Evolutionary conservation across 169 alveolate genomes (phyloP).

Genomic region (Cyclospora cayetanensis): DNA sequence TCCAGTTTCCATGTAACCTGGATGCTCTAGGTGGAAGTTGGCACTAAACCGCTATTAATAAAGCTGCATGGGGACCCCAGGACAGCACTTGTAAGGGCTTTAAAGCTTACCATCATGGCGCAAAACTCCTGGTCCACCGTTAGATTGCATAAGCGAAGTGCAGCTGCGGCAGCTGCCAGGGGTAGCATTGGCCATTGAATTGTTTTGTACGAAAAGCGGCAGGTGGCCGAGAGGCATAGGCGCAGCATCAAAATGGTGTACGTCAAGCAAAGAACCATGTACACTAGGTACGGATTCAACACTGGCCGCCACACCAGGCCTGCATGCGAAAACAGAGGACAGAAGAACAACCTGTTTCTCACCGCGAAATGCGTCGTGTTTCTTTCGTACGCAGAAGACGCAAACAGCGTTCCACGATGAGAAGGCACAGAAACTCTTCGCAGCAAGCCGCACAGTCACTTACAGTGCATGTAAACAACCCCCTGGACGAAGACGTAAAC

Average conservation of each 20-base stretch:
- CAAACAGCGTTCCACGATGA: background rate
- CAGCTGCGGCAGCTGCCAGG: slow-evolving; percentile 53
- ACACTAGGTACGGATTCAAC: slow-evolving; percentile 49
- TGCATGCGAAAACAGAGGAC: background rate
- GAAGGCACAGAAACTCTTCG: too few species aligned
- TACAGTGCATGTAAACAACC: slow-evolving; percentile 41
- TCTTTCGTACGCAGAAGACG: background rate
- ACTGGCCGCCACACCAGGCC: slow-evolving; percentile 65
- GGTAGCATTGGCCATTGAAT: slow-evolving; percentile 57
- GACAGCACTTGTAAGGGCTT: background rate
- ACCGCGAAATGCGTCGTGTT: background rate
- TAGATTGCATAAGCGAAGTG: background rate
- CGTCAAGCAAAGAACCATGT: slow-evolving; percentile 50
- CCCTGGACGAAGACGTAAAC: slow-evolving; percentile 63
- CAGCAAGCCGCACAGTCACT: background rate
- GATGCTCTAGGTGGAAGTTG: background rate
- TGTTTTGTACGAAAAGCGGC: slow-evolving; percentile 61
- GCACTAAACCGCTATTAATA: background rate
- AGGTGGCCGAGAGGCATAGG: slow-evolving; percentile 69
- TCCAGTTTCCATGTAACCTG: background rate
- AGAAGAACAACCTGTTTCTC: background rate
- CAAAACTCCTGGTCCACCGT: slow-evolving; percentile 41
- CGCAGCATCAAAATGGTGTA: slow-evolving; percentile 67
- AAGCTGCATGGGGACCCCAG: background rate
- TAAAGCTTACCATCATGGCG: background rate